Evolutionary conservation across 2,329 filamentous ascomycete genomes (phyloP).

Genomic region (Fusarium sp.): DNA sequence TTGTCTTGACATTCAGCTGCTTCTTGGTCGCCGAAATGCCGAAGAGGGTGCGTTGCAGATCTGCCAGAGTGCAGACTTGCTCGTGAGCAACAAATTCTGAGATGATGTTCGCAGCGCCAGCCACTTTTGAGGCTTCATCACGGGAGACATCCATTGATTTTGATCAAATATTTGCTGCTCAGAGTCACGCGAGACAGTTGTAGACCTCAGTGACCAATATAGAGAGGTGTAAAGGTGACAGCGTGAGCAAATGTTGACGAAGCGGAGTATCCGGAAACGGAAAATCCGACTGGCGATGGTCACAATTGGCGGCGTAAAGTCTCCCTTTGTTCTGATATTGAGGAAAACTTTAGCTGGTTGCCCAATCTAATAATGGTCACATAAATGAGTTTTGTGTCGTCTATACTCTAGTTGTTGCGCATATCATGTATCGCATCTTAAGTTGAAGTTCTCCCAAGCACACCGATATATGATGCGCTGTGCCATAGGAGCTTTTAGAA

Average conservation of each 20-base stretch:
- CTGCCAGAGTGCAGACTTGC: conserved; percentile 4
- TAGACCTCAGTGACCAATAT: no score
- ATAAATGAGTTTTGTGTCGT: not conserved
- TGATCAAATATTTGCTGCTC: not conserved
- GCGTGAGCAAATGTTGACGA: not conserved
- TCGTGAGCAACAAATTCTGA: conserved; percentile 29
- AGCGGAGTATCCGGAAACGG: conserved; percentile 23
- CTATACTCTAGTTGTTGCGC: not conserved
- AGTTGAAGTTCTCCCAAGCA: not conserved
- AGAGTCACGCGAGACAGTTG: not conserved
- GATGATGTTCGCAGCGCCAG: conserved; percentile 18
- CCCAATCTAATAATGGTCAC: not conserved
- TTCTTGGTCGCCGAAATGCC: not conserved
- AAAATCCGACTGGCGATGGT: not conserved
- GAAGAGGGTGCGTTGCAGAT: conserved; percentile 10
- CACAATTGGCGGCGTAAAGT: not conserved
- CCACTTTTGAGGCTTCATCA: not conserved
- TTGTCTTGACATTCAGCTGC: not conserved
- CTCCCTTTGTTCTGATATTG: not conserved
- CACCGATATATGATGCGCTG: not conserved
- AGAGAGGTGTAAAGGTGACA: not conserved
- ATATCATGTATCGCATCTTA: not conserved
- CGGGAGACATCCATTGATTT: not conserved
- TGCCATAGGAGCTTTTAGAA: not conserved
- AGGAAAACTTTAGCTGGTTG: not conserved